A percentile compares a stretch with the other conserved stretches of the same genome.
phyloP scores from a whole-genome alignment of 306 rosid genomes.

The Betula pendula region DNA sequence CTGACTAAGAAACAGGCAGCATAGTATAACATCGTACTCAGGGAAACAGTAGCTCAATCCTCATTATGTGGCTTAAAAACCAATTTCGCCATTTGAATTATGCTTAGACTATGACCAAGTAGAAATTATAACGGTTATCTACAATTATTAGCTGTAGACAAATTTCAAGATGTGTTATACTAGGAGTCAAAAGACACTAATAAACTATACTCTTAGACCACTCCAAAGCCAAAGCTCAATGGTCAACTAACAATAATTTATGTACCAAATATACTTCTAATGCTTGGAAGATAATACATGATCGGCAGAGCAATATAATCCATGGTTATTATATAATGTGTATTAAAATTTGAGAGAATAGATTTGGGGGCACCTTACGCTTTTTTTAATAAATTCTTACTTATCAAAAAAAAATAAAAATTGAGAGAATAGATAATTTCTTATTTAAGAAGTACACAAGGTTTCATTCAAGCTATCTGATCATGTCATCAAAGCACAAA shows the following conservation, averaged over 20 bases:
- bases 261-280: not conserved
- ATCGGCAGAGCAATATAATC: not conserved
- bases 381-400: no score
- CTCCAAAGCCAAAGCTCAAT: not conserved
- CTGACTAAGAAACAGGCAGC: not conserved
- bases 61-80: not conserved
- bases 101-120: not conserved
- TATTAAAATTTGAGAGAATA: not conserved
- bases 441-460: not conserved
- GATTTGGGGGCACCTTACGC: no score
- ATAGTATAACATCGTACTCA: not conserved
- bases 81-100: not conserved
- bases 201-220: not conserved
- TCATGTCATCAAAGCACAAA: conserved; percentile 27
- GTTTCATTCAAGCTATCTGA: not conserved
- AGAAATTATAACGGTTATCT: not conserved
- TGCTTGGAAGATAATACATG: not conserved
- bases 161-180: not conserved
- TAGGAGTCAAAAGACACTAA: not conserved
- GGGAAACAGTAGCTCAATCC: not conserved
- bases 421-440: not conserved
- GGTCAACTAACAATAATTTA: not conserved
- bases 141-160: not conserved
- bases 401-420: no score
- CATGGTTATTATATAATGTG: not conserved